Conservation (phyloP, 352 stramenopile species). For the Phytophthora litchii region DNA sequence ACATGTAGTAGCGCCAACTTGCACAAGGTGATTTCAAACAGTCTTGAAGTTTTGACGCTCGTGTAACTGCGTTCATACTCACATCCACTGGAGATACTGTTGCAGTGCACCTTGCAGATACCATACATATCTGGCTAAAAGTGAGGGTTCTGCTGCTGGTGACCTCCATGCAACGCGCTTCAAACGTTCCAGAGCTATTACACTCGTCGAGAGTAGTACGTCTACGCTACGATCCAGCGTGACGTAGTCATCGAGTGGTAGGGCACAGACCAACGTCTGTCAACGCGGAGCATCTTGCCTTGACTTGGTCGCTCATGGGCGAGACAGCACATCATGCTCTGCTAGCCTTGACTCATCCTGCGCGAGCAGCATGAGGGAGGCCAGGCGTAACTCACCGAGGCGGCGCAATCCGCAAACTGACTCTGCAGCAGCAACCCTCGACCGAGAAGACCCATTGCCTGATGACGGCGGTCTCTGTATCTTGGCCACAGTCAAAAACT, state of each 20-base stretch:
- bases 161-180: neutral
- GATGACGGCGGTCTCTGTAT: conserved; percentile 15
- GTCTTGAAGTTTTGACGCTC: neutral
- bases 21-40: neutral
- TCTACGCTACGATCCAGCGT: conserved; percentile 1
- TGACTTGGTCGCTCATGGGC: neutral
- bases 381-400: conserved; percentile 1
- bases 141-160: neutral
- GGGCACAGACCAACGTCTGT: conserved; percentile 13
- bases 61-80: too few relatives aligned
- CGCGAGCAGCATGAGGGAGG: conserved; percentile 3
- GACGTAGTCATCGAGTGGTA: conserved; percentile 10
- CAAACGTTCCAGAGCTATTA: neutral
- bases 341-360: conserved; percentile 28
- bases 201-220: conserved; percentile 2
- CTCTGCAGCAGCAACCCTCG: conserved; percentile 15
- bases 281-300: conserved; percentile 1
- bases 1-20: neutral
- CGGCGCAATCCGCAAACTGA: conserved; percentile 26
- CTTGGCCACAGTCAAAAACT: neutral
- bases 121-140: neutral
- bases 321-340: conserved; percentile 11
- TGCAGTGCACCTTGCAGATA: too few relatives aligned
- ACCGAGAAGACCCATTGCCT: conserved; percentile 4
- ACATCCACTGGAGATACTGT: too few relatives aligned